phyloP scores from a whole-genome alignment of 2,329 filamentous ascomycete species.

The Tolypocladium ovalisporum region DNA sequence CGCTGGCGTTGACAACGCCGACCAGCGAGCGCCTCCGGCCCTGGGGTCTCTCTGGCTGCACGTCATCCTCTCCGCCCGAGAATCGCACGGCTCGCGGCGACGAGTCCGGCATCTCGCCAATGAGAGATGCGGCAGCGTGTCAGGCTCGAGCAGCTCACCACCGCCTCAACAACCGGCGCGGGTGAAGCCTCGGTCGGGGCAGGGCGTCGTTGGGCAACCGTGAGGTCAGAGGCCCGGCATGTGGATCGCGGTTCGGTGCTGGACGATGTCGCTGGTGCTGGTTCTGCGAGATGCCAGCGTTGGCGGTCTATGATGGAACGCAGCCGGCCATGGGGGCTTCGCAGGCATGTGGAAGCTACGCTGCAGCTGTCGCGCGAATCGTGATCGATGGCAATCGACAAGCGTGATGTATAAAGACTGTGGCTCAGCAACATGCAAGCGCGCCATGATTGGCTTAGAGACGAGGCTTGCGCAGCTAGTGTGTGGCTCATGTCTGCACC shows the following conservation, averaged over 20 bases:
- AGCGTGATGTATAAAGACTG: neutral
- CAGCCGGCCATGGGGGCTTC: neutral
- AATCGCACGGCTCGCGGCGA: constrained; percentile 48
- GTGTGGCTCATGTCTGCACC: neutral
- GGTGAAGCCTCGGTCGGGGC: neutral
- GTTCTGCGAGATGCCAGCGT: neutral
- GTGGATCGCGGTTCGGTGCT: neutral
- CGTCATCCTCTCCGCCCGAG: constrained; percentile 34
- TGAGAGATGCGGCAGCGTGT: neutral
- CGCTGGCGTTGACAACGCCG: constrained; percentile 2
- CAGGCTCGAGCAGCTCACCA: neutral
- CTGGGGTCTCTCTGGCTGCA: constrained; percentile 29
- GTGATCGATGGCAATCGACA: neutral
- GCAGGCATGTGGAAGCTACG: neutral
- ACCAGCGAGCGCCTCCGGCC: constrained; percentile 20
- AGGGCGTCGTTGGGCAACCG: neutral
- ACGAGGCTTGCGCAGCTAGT: neutral
- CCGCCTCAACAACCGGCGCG: constrained; percentile 1
- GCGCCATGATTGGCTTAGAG: neutral
- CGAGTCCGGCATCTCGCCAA: constrained; percentile 28
- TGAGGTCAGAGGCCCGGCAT: neutral
- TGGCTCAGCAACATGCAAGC: neutral
- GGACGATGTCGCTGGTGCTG: neutral
- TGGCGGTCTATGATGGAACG: neutral
- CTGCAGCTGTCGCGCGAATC: neutral